Percentiles rank a stretch among this genome's conserved stretches.
phyloP scores from a whole-genome alignment of 1,284 basidiomycete species.

The Pseudozyma pruni region DNA sequence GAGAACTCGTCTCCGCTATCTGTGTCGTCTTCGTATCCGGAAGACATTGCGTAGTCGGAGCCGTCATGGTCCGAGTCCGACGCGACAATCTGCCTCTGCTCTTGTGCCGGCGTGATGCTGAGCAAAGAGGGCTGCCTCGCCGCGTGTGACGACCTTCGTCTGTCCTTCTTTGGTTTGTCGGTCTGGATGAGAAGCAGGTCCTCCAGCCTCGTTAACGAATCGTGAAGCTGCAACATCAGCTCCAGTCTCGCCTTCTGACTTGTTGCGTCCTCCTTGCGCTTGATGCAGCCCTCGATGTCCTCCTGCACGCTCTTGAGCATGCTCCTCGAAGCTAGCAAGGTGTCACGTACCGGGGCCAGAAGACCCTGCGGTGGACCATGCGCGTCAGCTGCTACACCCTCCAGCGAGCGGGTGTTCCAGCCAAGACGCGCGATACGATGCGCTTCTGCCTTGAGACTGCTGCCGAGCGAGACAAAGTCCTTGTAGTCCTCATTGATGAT shows the following conservation, averaged over 20 bases:
- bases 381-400: not conserved
- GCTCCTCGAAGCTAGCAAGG: constrained; percentile 27
- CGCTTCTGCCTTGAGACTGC: constrained; percentile 41
- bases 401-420: constrained; percentile 11
- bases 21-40: constrained; percentile 33
- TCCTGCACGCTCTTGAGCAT: constrained; percentile 79
- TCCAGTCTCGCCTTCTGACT: constrained; percentile 78
- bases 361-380: constrained; percentile 9
- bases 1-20: constrained; percentile 20
- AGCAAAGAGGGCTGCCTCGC: constrained; percentile 22
- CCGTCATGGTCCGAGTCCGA: constrained; percentile 22
- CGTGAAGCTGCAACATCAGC: constrained; percentile 85
- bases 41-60: constrained; percentile 39
- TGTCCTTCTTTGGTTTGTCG: constrained; percentile 2
- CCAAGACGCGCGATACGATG: constrained; percentile 42
- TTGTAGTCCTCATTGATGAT: constrained; percentile 98
- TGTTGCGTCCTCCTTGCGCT: constrained; percentile 80
- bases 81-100: constrained; percentile 9
- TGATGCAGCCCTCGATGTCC: constrained; percentile 78
- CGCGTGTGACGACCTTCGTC: constrained; percentile 11
- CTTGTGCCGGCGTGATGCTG: constrained; percentile 7
- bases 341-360: constrained; percentile 44
- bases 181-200: constrained; percentile 76
- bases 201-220: constrained; percentile 84
- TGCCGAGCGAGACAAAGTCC: constrained; percentile 91